Conservation (phyloP, 305 asterid genomes). For the Fraxinus sp. region DNA sequence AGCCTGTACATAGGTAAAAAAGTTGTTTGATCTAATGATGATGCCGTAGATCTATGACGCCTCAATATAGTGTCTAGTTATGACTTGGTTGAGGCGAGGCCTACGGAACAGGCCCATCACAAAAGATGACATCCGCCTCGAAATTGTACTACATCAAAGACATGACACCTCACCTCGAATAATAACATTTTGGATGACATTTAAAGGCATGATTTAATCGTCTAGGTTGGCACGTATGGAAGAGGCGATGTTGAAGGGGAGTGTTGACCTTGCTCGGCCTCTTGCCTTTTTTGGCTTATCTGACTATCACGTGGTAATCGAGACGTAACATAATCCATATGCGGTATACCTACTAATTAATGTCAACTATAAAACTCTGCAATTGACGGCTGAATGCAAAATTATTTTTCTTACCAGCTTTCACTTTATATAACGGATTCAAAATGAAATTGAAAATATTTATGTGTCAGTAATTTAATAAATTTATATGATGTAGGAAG, state of each 20-base stretch:
- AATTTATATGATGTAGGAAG: not conserved
- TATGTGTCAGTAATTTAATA: not conserved
- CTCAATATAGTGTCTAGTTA: no score
- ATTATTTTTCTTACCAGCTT: not conserved
- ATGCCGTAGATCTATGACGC: not conserved
- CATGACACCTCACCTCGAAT: not conserved
- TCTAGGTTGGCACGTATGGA: no score
- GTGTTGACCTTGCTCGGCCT: not conserved
- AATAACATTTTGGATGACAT: not conserved
- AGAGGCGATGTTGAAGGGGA: not conserved
- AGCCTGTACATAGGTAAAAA: no score
- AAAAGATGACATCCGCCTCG: not conserved
- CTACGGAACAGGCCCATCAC: not conserved
- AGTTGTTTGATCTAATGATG: no score
- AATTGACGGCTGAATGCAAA: conserved; percentile 6
- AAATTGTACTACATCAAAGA: not conserved
- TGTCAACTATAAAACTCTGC: conserved; percentile 10
- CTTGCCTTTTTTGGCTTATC: not conserved
- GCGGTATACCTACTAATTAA: not conserved
- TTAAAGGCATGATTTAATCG: not conserved
- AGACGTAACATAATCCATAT: not conserved
- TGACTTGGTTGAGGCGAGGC: not conserved
- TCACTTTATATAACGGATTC: not conserved
- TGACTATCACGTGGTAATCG: not conserved
- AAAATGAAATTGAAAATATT: not conserved